Evolutionary conservation across 352 stramenopile species (phyloP), one percentile per base, ranked within the genome.

Genomic region (Phytophthora cactorum): DNA sequence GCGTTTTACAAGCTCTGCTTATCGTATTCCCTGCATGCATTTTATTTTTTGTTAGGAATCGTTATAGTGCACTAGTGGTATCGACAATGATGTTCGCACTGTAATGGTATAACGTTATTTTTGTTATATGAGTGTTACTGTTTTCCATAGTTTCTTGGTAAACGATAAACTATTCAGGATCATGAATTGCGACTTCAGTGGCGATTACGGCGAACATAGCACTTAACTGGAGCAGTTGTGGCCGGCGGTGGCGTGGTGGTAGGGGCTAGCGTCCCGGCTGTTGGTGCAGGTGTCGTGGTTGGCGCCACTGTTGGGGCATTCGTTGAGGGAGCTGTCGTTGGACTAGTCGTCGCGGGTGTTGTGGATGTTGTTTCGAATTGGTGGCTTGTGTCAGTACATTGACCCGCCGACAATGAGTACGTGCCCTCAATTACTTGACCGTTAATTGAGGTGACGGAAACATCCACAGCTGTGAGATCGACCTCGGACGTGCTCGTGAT

Each of bases 401-500:
- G 51, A 27, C 67, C 73, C 6, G 60, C 46, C 8, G 65, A 53
- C 2, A 86, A 49, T 4, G 65, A 50, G 15, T 77, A 70, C 14
- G 50, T 84, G 43, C 54, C 59, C 14, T 55, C 34, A 44, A 86
- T 74, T 10, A 68, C 61, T 9, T 83, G 53, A 7, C 61, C 61
- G 22, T 68, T 54, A 14, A 72, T 52, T 6, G 72, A 81, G 22
- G 72, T 82, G 27, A 85, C 39, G 22, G 55, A 34, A n/a, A 85
- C 51, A 5, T 66, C 57, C 10, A 76, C 64, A 9, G 58, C 45
- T 2, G 39, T 52, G 22, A 81, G 54, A 39, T 79, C 49, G 1
- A 64, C 29, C 27, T 34, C 39, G 2, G 45, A 64, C 6, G 68
- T 63, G 34, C 56, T 78, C 34, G 43, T 70, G n/a, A 73, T 44